A percentile compares a stretch with the other conserved stretches of the same genome.
Evolutionary conservation across 345 rosid species (phyloP).

Genomic region (Clarkia xantiana): DNA sequence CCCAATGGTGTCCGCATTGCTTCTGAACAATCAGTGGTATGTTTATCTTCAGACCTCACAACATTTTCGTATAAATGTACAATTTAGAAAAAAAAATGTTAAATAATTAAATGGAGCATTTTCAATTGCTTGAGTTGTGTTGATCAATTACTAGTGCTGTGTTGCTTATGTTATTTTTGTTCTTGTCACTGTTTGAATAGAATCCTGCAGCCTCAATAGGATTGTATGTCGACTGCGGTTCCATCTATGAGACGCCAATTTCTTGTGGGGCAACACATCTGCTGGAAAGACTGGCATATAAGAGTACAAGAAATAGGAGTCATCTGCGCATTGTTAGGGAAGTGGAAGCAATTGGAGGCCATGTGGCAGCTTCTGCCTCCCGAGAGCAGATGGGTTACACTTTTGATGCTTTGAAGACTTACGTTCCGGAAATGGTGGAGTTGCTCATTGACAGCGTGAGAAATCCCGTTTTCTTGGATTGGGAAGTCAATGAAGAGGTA

Average conservation of each 20-base stretch:
- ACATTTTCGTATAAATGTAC: no score
- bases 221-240: conserved; percentile 63
- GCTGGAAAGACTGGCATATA: conserved; percentile 92
- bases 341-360: conserved; percentile 89
- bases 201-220: conserved; percentile 74
- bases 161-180: conserved; percentile 5
- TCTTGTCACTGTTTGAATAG: conserved; percentile 21
- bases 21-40: conserved; percentile 47
- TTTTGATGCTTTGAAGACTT: conserved; percentile 73
- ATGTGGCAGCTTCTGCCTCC: conserved; percentile 61
- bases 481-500: conserved; percentile 88
- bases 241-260: conserved; percentile 59
- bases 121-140: conserved; percentile 1
- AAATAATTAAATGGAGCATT: background rate
- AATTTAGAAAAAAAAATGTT: background rate
- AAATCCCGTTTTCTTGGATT: conserved; percentile 83
- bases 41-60: conserved; percentile 5
- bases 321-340: conserved; percentile 76
- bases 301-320: conserved; percentile 69
- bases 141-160: background rate
- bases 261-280: conserved; percentile 68
- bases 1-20: conserved; percentile 65
- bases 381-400: conserved; percentile 87
- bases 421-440: conserved; percentile 85
- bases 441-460: conserved; percentile 76